These are phyloP conservation scores for Stagonosporopsis cucurbitacearum DNA, from an alignment of 2,329 filamentous ascomycete genomes.

Conservation along the genomic window DNA sequence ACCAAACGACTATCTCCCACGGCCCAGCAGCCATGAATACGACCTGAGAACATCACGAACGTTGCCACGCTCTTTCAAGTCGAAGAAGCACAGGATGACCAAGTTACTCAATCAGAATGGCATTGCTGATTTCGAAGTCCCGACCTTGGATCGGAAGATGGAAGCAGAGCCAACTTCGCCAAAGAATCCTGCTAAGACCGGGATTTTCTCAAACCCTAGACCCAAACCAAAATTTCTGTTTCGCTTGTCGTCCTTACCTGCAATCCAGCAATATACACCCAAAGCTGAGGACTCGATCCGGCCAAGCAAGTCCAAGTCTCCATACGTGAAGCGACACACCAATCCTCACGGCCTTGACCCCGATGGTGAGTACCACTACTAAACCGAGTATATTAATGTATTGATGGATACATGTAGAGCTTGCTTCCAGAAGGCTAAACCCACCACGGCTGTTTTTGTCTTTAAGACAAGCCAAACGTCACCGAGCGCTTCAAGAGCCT, in stretches of 20 bases:
- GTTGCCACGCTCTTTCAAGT: neutral
- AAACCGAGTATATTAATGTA: too few species aligned
- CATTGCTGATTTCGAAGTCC: neutral
- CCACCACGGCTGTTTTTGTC: neutral
- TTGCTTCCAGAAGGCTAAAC: neutral
- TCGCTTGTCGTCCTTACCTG: neutral
- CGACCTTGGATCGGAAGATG: neutral
- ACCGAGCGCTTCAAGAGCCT: constrained; percentile 1
- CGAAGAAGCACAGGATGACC: neutral
- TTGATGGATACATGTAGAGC: neutral
- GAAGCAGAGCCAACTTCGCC: constrained; percentile 6
- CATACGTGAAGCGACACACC: neutral
- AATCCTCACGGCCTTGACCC: neutral
- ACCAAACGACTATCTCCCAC: neutral
- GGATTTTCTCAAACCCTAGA: neutral
- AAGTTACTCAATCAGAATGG: neutral
- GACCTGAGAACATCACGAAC: neutral
- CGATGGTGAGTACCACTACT: neutral
- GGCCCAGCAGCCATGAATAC: neutral
- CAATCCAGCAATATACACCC: neutral
- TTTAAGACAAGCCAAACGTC: neutral
- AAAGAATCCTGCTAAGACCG: neutral
- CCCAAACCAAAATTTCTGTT: neutral
- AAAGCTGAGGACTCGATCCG: neutral
- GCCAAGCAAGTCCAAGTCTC: neutral